These are phyloP conservation scores for Pelagophyceae sp. DNA, from an alignment of 352 stramenopile species.

Conservation along the genomic window DNA sequence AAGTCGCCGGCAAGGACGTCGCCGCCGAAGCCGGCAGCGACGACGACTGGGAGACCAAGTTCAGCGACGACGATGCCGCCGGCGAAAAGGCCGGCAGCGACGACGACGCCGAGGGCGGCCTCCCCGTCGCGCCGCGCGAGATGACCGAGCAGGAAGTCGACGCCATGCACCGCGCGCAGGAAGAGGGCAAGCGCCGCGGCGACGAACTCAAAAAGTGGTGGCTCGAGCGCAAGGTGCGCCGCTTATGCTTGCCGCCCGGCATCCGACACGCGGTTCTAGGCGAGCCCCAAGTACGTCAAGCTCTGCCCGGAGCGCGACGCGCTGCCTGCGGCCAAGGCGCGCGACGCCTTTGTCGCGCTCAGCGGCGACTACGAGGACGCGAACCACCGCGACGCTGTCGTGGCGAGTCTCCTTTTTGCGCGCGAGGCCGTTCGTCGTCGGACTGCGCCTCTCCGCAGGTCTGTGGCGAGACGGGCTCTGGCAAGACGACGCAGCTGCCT, in stretches of 20 bases:
- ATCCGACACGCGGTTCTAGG: no score
- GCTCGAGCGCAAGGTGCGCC: background rate
- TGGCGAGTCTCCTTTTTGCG: no score
- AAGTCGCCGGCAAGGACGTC: background rate
- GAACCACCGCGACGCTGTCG: conserved; percentile 36
- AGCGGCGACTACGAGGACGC: background rate
- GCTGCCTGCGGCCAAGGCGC: background rate
- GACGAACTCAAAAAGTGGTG: background rate
- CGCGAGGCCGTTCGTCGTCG: no score
- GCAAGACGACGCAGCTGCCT: conserved; percentile 80
- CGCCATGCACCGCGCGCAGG: background rate
- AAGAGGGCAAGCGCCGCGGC: background rate
- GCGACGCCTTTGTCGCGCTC: background rate
- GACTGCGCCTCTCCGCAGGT: no score
- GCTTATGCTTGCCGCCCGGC: no score
- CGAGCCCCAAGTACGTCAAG: background rate
- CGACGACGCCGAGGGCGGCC: background rate
- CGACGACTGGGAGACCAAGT: background rate
- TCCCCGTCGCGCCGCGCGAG: background rate
- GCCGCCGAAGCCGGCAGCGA: background rate
- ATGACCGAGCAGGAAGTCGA: background rate
- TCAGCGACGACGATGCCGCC: background rate
- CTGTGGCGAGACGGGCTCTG: conserved; percentile 74
- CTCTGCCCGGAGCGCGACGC: background rate
- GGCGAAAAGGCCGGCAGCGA: background rate